Evolutionary conservation across 441 rosid species (phyloP).

Genomic region (Populus hybrid): DNA sequence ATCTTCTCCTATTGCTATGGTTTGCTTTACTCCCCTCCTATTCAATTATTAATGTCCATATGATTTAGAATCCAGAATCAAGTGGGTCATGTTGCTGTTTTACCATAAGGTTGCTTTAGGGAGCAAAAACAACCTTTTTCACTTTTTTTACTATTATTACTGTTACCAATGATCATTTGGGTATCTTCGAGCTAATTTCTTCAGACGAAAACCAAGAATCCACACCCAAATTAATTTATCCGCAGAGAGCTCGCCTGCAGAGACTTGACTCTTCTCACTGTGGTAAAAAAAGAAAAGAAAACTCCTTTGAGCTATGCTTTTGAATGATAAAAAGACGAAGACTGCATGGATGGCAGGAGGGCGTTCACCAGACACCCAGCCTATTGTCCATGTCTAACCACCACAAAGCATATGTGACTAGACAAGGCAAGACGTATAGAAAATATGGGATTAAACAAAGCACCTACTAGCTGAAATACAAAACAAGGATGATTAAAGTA

Average conservation of each 20-base stretch:
- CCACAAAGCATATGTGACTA: not conserved
- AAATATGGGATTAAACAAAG: not conserved
- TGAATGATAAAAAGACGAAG: too few relatives aligned
- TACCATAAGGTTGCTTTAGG: too few relatives aligned
- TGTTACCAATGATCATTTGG: too few relatives aligned
- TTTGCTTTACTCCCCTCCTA: not conserved
- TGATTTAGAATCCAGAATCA: too few relatives aligned
- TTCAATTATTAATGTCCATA: not conserved
- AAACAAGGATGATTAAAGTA: not conserved
- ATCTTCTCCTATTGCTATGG: conserved; percentile 26
- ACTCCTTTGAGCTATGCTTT: too few relatives aligned
- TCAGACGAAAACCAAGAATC: not conserved
- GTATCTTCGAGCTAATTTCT: too few relatives aligned
- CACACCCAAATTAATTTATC: not conserved
- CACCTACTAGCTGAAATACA: not conserved
- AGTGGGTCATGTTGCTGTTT: too few relatives aligned
- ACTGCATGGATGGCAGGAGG: not conserved
- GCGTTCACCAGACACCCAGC: not conserved
- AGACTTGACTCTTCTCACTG: too few relatives aligned
- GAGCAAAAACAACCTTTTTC: too few relatives aligned
- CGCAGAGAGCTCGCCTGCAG: too few relatives aligned
- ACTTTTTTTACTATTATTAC: too few relatives aligned
- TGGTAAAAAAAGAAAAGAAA: too few relatives aligned
- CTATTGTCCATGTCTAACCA: not conserved
- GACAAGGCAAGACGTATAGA: not conserved